A percentile compares a stretch with the other conserved stretches of the same genome.
Evolutionary conservation across 768 basidiomycete genomes (phyloP).

Genomic region (Candolleomyces aberdarensis): DNA sequence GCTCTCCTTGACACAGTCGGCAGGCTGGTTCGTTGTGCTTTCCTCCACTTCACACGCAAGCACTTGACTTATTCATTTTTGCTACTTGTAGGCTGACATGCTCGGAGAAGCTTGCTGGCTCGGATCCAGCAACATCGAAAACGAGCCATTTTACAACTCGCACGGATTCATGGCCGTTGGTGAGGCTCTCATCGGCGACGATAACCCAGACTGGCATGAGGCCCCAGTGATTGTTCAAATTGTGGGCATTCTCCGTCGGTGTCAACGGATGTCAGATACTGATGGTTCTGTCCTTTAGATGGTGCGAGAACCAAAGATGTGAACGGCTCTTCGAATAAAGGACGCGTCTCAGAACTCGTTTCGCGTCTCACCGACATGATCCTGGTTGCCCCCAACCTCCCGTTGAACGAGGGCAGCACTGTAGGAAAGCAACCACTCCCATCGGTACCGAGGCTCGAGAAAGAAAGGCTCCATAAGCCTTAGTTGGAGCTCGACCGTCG

Average conservation of each 20-base stretch:
- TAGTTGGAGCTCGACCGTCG: too few species aligned
- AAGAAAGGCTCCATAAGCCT: too few species aligned
- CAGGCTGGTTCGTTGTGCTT: not conserved
- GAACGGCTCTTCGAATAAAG: too few species aligned
- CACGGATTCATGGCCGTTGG: constrained; percentile 3
- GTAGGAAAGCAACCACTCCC: too few species aligned
- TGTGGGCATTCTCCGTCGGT: not conserved
- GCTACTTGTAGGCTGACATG: not conserved
- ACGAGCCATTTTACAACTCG: constrained; percentile 8
- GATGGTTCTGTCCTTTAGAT: not conserved
- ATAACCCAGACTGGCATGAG: not conserved
- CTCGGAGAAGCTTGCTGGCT: constrained; percentile 3
- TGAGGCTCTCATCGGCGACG: constrained; percentile 1
- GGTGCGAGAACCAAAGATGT: not conserved
- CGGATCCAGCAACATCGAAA: constrained; percentile 5
- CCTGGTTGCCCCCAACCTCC: too few species aligned
- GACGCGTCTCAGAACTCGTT: too few species aligned
- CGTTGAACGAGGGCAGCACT: too few species aligned
- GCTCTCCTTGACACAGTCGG: constrained; percentile 1
- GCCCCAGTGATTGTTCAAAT: not conserved
- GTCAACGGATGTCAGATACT: not conserved
- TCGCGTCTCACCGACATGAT: too few species aligned
- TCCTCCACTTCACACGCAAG: not conserved
- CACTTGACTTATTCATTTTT: not conserved
- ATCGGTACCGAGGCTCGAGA: too few species aligned